Base-by-base conservation (phyloP, 2,329 filamentous ascomycete species). In the Catunica adiposa region DNA sequence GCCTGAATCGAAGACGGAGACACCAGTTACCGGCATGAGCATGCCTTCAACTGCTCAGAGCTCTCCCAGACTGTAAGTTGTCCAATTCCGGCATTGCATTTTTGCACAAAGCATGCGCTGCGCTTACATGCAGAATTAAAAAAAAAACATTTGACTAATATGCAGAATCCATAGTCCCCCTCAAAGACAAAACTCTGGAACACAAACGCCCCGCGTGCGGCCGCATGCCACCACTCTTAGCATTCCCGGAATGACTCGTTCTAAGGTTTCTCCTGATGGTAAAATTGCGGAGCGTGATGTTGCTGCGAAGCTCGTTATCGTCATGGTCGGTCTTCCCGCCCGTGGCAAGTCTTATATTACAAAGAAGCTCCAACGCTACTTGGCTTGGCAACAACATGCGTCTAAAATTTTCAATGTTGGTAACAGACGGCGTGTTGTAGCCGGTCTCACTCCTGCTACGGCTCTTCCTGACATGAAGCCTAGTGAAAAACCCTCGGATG, bases 301-400 rank as follows among this genome's bases (percentile, higher is more conserved):
- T 52, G 92, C 89, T 52, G 86, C 92, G 42, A 98, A 98, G 74
- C 75, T 98, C 60, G 88, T 97, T 65, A 94, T 98, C 64, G 82
- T 98, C 67, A 98, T 98, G 92, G 92, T 98, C 59, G 92, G 92
- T 60, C 72, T 98, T 63, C 92, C 92, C 2, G 92, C 92, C 8
- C 78, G 92, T 64, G 92, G 92, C 66, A 98, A 98, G 72, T 96
- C 89, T 56, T 98, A 98, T 70, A 94, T 98, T 64, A 97, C 92
- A 59, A 97, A 97, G 74, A 98, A 98, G 72, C 79, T 98, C 60
- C 86, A 92, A 58, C 80, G 92, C 59, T 98, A 97, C 66, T 73
- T 98, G 53, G 90, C 94, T 52, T 98, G 92, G 92, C 82, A 96
- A 64, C 92, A 98, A 66, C 90, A 98, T 69, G 87, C 95, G 64